Conservation (phyloP, 2,329 filamentous ascomycete species). For the Fusarium penzigii region DNA sequence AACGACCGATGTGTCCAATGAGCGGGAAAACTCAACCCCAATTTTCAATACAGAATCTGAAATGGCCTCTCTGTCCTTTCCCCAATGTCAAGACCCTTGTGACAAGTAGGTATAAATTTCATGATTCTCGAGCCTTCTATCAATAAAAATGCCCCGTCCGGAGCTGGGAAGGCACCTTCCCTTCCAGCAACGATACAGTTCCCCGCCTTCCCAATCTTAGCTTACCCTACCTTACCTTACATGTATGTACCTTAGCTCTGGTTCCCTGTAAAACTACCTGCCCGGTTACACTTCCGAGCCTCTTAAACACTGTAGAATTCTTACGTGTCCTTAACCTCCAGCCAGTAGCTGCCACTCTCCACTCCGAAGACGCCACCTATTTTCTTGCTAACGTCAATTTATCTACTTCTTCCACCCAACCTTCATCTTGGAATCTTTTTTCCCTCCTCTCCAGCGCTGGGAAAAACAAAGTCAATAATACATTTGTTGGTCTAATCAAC, state of each 20-base stretch:
- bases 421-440: conserved; percentile 30
- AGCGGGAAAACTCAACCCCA: too few species aligned
- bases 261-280: conserved; percentile 24
- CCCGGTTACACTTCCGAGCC: neutral
- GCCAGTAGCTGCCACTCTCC: conserved; percentile 26
- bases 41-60: too few species aligned
- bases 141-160: neutral
- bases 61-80: neutral
- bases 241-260: conserved; percentile 4
- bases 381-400: conserved; percentile 13
- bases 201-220: conserved; percentile 20
- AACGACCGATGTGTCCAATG: neutral
- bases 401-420: conserved; percentile 22
- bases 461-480: conserved; percentile 12
- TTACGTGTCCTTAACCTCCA: conserved; percentile 38
- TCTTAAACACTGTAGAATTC: conserved; percentile 17
- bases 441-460: conserved; percentile 31
- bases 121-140: conserved; percentile 26
- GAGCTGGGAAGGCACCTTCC: conserved; percentile 15
- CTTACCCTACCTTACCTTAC: conserved; percentile 18
- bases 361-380: conserved; percentile 28
- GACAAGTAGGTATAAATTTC: too few species aligned
- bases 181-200: conserved; percentile 15
- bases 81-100: too few species aligned
- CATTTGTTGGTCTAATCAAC: conserved; percentile 1